These are phyloP conservation scores for Platanthera guangdongensis DNA, from an alignment of 106 monocot species.

Conservation along the genomic window DNA sequence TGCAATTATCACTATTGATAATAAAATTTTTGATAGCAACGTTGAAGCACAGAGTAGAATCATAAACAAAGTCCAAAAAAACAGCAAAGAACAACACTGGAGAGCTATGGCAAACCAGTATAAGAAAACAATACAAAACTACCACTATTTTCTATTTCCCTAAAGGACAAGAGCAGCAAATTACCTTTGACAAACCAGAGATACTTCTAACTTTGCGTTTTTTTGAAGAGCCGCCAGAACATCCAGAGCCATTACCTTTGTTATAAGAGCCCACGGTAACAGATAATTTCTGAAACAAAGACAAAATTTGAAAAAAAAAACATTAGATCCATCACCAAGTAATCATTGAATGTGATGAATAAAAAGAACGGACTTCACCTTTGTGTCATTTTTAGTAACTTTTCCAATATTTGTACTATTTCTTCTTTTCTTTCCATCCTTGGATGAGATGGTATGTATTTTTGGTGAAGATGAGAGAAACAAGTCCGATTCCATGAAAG, in stretches of 20 bases:
- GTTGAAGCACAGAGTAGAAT: neutral
- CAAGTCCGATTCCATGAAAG: conserved; percentile 21
- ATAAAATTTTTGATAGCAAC: neutral
- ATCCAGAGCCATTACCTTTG: conserved; percentile 12
- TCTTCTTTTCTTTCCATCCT: conserved; percentile 26
- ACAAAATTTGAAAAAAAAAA: neutral
- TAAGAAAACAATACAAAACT: neutral
- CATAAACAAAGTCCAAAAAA: conserved; percentile 2
- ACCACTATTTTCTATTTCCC: neutral
- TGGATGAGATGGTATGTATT: conserved; percentile 16
- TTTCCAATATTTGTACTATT: conserved; percentile 12
- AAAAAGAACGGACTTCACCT: conserved; percentile 26
- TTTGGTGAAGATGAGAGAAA: conserved; percentile 24
- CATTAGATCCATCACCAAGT: neutral
- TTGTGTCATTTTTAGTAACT: conserved; percentile 11
- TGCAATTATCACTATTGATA: neutral
- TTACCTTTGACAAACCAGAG: conserved; percentile 65
- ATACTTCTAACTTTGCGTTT: conserved; percentile 58
- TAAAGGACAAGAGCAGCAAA: neutral
- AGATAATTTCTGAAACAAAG: conserved; percentile 25
- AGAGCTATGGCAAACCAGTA: neutral
- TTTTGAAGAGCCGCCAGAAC: conserved; percentile 28
- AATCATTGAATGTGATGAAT: neutral
- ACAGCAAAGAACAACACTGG: neutral
- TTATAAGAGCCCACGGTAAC: conserved; percentile 10